Evolutionary conservation across 257 asterid genomes (phyloP), one percentile per base, ranked within the genome.

Genomic region (Solanum lignicaule): DNA sequence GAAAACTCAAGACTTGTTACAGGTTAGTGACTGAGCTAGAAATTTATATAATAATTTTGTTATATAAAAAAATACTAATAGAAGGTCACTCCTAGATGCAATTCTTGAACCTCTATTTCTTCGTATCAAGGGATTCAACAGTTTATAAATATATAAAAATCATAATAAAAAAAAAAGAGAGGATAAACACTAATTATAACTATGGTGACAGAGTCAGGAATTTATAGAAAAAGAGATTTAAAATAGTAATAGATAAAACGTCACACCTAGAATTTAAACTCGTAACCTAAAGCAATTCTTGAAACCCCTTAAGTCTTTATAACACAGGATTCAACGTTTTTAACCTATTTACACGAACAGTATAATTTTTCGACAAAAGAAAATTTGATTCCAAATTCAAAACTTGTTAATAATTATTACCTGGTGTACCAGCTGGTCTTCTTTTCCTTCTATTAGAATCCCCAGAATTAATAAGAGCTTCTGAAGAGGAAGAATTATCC

Each of bases 361-460:
- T 27, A 21, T 20, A 65, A 84, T 84, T 65, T 35, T 35, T 36
- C 2, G 11, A 6, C 1, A 1, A 66, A 87, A 27, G 1, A 52
- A 52, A 74, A 35, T 33, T 35, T 1, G 10, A 11, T 73, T 71
- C 41, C 2, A 1, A 18, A 31, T 69, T 69, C 75, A 69, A 69
- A 1, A 69, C 8, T 27, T 27, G 74, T 68, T 68, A 68, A 62
- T 62, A 62, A 20, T 66, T 21, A 31, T 71, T 31, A 91, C 92
- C 92, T 83, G 91, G 92, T n/a, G 92, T 87, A 36, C 91, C 91
- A 31, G 92, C 91, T n/a, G 92, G 92, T 55, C 84, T 86, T 86
- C 92, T 62, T 88, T 89, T 91, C 41, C 90, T 69, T 76, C 86
- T 91, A 72, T 43, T 68, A 12, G 69, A 35, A 60, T 18, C 36